phyloP scores from a whole-genome alignment of 1,139 yeast genomes.

The Lodderomyces orthopsilosis region DNA sequence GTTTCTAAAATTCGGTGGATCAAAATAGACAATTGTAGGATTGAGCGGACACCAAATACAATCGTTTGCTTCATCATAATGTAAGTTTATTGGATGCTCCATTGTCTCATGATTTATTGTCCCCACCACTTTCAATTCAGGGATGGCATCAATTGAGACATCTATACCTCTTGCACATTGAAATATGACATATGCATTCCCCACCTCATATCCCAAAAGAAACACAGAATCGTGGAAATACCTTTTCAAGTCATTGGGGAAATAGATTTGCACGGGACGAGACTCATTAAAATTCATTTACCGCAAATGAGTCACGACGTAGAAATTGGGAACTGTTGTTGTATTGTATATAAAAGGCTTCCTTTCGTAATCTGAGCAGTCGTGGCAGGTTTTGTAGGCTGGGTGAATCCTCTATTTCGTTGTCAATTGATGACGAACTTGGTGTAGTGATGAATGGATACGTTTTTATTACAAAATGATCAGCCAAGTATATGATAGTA shows the following conservation, averaged over 20 bases:
- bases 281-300: conserved; percentile 14
- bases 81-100: conserved; percentile 13
- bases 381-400: neutral
- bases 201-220: conserved; percentile 29
- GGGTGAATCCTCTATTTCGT: neutral
- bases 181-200: conserved; percentile 24
- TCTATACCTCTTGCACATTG: conserved; percentile 17
- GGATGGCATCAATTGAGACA: conserved; percentile 8
- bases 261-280: conserved; percentile 26
- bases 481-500: neutral
- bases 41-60: neutral
- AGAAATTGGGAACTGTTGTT: conserved; percentile 45
- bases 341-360: conserved; percentile 31
- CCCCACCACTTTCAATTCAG: conserved; percentile 22
- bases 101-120: conserved; percentile 14
- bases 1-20: conserved; percentile 69
- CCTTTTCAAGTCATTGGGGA: conserved; percentile 32
- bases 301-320: conserved; percentile 40
- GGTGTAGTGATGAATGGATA: conserved; percentile 10
- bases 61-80: conserved; percentile 5
- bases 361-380: neutral
- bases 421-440: neutral
- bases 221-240: conserved; percentile 9
- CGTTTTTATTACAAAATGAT: conserved; percentile 5
- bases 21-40: conserved; percentile 53